These are phyloP conservation scores for Selenicereus undatus DNA, from an alignment of 148 eudicot species.

Conservation along the genomic window DNA sequence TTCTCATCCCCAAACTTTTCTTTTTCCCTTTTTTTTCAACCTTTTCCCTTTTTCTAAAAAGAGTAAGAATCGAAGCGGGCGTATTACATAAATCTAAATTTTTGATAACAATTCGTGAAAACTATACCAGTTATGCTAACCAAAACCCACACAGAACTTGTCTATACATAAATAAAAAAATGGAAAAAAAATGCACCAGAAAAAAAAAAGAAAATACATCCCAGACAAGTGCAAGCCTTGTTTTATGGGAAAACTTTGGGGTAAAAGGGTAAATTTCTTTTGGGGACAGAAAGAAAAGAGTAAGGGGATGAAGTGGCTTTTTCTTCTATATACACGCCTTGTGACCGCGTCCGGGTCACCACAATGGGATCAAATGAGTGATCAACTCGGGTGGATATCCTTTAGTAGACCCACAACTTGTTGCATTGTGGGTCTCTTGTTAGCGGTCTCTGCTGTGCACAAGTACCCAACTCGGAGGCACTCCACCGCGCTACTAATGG, in stretches of 20 bases:
- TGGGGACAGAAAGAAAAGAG: conserved; percentile 18
- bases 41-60: too few species aligned
- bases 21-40: too few species aligned
- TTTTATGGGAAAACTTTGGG: conserved; percentile 16
- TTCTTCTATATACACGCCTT: neutral
- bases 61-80: too few species aligned
- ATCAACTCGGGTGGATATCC: conserved; percentile 53
- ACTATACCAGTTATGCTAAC: neutral
- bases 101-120: too few species aligned
- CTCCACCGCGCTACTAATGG: conserved; percentile 57
- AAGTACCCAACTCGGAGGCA: conserved; percentile 81
- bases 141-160: neutral
- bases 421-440: conserved; percentile 85
- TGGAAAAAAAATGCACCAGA: neutral
- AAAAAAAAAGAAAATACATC: neutral
- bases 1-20: neutral
- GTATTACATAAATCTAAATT: too few species aligned
- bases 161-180: conserved; percentile 3
- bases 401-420: conserved; percentile 87
- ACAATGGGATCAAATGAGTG: neutral
- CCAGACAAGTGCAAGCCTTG: conserved; percentile 1
- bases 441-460: conserved; percentile 79
- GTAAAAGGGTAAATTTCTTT: conserved; percentile 25
- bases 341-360: neutral
- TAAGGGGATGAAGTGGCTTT: neutral